These are phyloP conservation scores for Aspergillus eucalypticola DNA, from an alignment of 2,329 filamentous ascomycete species.

Conservation along the genomic window DNA sequence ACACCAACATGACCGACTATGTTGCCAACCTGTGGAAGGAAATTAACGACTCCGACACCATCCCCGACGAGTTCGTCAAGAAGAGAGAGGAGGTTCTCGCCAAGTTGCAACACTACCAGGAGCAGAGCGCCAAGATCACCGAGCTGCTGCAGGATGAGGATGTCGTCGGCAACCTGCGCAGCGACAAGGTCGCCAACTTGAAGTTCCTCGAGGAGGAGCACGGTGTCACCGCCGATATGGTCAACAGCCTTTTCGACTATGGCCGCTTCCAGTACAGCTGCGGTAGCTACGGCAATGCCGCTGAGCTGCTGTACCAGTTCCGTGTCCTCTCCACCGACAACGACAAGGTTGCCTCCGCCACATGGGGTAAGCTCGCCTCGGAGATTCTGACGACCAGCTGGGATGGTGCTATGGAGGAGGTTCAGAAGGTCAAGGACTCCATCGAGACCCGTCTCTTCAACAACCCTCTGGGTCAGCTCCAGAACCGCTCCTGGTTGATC, in stretches of 20 bases:
- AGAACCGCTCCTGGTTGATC: conserved; percentile 94
- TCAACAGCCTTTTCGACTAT: conserved; percentile 92
- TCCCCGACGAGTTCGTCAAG: conserved; percentile 81
- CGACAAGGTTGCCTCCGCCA: conserved; percentile 93
- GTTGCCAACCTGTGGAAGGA: conserved; percentile 89
- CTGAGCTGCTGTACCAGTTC: conserved; percentile 95
- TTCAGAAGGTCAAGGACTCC: conserved; percentile 83
- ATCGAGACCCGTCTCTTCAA: conserved; percentile 96
- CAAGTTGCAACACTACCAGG: conserved; percentile 78
- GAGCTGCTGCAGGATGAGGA: conserved; percentile 84
- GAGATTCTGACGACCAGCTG: conserved; percentile 95
- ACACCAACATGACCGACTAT: conserved; percentile 99
- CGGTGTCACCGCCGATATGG: conserved; percentile 91
- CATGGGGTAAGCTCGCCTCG: conserved; percentile 95
- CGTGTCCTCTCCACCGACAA: conserved; percentile 97
- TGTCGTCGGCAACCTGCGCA: conserved; percentile 85
- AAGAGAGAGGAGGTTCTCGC: conserved; percentile 87
- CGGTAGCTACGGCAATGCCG: conserved; percentile 85
- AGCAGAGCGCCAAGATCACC: conserved; percentile 85
- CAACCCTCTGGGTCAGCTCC: conserved; percentile 92
- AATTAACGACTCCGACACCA: conserved; percentile 74
- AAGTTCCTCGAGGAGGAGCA: conserved; percentile 97
- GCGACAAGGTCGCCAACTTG: conserved; percentile 98
- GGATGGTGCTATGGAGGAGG: conserved; percentile 88
- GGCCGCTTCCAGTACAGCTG: conserved; percentile 98